A percentile compares a stretch with the other conserved stretches of the same genome.
Evolutionary conservation across 1,284 basidiomycete species (phyloP).

Genomic region (Schizophyllum commune): DNA sequence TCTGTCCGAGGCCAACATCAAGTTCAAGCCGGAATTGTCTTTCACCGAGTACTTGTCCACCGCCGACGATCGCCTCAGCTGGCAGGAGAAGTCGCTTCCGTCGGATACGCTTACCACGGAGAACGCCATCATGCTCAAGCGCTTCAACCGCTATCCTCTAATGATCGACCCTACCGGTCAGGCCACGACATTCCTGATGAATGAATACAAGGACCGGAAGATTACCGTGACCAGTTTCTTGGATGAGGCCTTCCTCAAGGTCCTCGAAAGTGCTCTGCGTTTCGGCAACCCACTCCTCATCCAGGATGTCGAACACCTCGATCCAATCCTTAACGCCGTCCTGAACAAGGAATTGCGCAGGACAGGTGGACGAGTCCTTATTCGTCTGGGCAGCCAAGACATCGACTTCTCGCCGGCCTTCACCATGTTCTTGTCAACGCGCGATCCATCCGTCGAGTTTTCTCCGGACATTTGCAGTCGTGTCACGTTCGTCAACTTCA

Average conservation of each 20-base stretch:
- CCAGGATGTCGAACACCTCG: constrained; percentile 96
- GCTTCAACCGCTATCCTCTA: constrained; percentile 96
- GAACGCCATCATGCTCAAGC: constrained; percentile 98
- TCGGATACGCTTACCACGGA: constrained; percentile 95
- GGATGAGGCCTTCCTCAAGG: constrained; percentile 98
- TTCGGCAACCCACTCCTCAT: constrained; percentile 98
- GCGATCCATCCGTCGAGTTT: constrained; percentile 96
- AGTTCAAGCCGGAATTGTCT: constrained; percentile 88
- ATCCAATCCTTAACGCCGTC: constrained; percentile 97
- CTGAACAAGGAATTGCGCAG: constrained; percentile 95
- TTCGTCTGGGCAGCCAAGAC: constrained; percentile 97
- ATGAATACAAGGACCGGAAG: constrained; percentile 94
- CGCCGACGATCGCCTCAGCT: constrained; percentile 91
- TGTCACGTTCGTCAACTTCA: constrained; percentile 99
- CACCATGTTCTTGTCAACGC: constrained; percentile 97
- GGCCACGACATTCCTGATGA: constrained; percentile 89
- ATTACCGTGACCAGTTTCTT: constrained; percentile 98
- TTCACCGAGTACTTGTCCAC: constrained; percentile 96
- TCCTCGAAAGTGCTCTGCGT: constrained; percentile 95
- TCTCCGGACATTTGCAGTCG: constrained; percentile 98
- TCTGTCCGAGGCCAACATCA: constrained; percentile 83
- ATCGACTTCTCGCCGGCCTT: constrained; percentile 99
- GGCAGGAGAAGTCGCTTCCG: constrained; percentile 93
- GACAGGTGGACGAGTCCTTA: constrained; percentile 94
- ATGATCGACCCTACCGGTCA: constrained; percentile 99